Conservation (phyloP, 768 basidiomycete genomes). For the Boletus vinaceobasis region DNA sequence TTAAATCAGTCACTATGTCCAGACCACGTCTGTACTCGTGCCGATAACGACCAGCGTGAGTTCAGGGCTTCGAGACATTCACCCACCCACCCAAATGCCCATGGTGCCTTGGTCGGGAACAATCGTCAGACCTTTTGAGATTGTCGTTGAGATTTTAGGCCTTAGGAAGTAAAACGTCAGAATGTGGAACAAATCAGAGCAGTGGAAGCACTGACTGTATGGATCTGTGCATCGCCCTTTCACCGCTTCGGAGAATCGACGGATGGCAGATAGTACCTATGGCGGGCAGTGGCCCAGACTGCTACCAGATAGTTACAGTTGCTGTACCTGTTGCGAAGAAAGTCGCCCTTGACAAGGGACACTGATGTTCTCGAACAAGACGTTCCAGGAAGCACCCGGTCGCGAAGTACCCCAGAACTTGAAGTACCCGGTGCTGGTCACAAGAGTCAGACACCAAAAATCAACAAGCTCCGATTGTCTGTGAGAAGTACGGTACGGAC, state of each 20-base stretch:
- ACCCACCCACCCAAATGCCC: background rate
- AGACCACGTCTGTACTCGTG: background rate
- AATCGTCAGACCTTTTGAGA: background rate
- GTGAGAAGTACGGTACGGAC: too few relatives aligned
- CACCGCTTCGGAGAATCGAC: background rate
- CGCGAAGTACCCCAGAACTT: too few relatives aligned
- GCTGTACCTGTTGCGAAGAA: too few relatives aligned
- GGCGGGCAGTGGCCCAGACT: too few relatives aligned
- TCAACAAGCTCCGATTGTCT: too few relatives aligned
- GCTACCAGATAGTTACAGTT: too few relatives aligned
- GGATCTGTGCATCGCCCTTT: background rate
- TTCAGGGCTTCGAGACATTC: slow-evolving; percentile 1
- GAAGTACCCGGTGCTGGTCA: too few relatives aligned
- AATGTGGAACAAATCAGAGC: background rate
- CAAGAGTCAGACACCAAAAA: too few relatives aligned
- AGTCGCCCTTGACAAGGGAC: too few relatives aligned
- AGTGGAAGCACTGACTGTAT: background rate
- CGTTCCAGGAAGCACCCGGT: too few relatives aligned
- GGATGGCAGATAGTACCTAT: too few relatives aligned
- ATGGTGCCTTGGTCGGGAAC: background rate
- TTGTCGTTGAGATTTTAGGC: background rate
- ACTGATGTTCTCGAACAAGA: too few relatives aligned
- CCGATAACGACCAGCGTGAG: background rate
- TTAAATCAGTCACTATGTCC: background rate
- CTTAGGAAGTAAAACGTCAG: background rate